Percentiles rank a stretch among this genome's conserved stretches.
These are phyloP conservation scores for Dicorynia guianensis DNA, from an alignment of 306 rosid genomes.

Conservation along the genomic window DNA sequence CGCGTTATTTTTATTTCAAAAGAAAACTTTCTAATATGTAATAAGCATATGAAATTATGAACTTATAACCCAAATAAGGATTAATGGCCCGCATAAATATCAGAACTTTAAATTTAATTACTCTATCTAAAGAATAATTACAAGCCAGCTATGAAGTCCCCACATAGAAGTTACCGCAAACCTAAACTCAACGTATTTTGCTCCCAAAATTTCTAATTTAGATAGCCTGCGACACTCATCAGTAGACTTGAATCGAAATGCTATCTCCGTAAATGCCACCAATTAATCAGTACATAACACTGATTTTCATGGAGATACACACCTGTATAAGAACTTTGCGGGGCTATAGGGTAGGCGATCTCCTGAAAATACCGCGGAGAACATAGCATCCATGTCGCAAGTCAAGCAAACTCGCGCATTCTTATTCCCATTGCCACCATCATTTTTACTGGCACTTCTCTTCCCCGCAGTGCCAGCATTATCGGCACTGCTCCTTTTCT, in stretches of 20 bases:
- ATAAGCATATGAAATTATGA: neutral
- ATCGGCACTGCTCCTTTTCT: slow-evolving; percentile 53
- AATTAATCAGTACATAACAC: neutral
- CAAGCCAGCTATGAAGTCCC: slow-evolving; percentile 7
- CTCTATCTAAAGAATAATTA: neutral
- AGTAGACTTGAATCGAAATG: neutral
- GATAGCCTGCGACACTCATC: neutral
- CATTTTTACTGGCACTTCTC: slow-evolving; percentile 40
- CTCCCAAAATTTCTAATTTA: neutral
- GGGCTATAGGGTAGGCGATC: slow-evolving; percentile 91
- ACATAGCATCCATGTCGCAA: slow-evolving; percentile 85
- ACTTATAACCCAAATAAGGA: slow-evolving; percentile 7
- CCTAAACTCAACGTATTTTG: neutral
- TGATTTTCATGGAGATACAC: neutral
- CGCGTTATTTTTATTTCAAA: neutral
- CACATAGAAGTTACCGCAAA: neutral
- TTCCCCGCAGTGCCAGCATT: slow-evolving; percentile 28
- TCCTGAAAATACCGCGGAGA: slow-evolving; percentile 81
- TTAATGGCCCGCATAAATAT: neutral
- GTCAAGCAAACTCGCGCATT: slow-evolving; percentile 70
- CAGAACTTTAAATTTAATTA: neutral
- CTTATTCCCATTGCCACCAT: slow-evolving; percentile 47
- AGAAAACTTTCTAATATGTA: slow-evolving; percentile 6
- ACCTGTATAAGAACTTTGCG: slow-evolving; percentile 92
- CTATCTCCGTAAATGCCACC: neutral